Evolutionary conservation across 768 basidiomycete species (phyloP), one percentile per base, ranked within the genome.

Genomic region (Russula foetens): DNA sequence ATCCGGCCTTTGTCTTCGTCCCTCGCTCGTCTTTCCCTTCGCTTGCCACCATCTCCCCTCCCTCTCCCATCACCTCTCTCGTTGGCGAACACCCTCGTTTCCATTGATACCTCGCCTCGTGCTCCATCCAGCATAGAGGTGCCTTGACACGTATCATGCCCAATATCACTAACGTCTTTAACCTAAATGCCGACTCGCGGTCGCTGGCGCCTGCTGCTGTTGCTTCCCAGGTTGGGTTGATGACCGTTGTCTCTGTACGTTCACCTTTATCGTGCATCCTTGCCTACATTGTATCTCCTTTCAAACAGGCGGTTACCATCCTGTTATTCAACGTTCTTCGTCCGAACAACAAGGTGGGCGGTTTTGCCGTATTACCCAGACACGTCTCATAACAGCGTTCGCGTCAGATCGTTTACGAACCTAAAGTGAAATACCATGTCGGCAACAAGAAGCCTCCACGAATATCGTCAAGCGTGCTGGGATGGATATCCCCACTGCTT

Each of bases 341-440:
- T 39, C 96, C 96, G 14, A 84, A 85, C 66, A 95, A 97, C 78
- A 92, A 90, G 80, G 89, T 85, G 68, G 41, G 71, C 67, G 15
- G 11, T 47, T 38, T 6, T 47, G 29, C 44, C 17, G 4, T 50
- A 31, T 33, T 33, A 1, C 52, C 19, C 21, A 38, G 29, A 4
- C 23, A 1, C 39, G 19, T 21, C 33, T 11, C 7, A 38, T 8
- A 49, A 44, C 29, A 19, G 52, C 26, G 43, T 39, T 60, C 28
- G 3, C 21, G 33, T n/a, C 60, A 92, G 92, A 82, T 91, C 63
- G 84, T 94, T 60, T 96, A 96, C 69, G 90, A 93, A 70, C 94
- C 92, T 63, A 97, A 95, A 75, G 84, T 91, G 73, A 95, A 95
- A 73, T 95, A 93, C 70, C 90, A 91, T 68, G 78, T 82, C 61